Conservation (phyloP, 2,329 filamentous ascomycete species). For the Thielaviopsis euricoi region DNA sequence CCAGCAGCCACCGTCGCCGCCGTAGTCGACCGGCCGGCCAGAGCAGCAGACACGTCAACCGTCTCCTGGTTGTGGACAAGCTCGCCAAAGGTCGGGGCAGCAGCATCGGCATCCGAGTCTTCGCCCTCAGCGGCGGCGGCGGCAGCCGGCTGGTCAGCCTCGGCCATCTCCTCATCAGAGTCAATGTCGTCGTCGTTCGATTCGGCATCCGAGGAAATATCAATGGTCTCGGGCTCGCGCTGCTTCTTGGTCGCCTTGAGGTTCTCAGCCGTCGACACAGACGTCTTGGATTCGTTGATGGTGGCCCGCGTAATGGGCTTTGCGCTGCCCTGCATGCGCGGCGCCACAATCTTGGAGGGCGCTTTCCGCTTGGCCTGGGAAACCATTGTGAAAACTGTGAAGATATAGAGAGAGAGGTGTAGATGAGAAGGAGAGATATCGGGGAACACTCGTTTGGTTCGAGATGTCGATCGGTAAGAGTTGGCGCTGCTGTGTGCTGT, state of each 20-base stretch:
- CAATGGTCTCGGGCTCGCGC: slow-evolving; percentile 27
- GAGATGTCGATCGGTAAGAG: too few relatives aligned
- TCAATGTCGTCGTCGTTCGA: slow-evolving; percentile 32
- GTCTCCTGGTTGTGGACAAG: slow-evolving; percentile 57
- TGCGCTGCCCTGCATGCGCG: slow-evolving; percentile 35
- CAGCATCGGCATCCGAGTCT: slow-evolving; percentile 27
- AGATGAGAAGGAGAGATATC: background rate
- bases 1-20: slow-evolving; percentile 20
- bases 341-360: slow-evolving; percentile 38
- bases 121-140: slow-evolving; percentile 16
- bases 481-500: background rate
- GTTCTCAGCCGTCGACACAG: slow-evolving; percentile 29
- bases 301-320: slow-evolving; percentile 31
- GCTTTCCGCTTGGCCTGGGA: slow-evolving; percentile 39
- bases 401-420: background rate
- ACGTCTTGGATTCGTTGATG: slow-evolving; percentile 41
- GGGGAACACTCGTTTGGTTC: too few relatives aligned
- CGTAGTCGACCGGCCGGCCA: slow-evolving; percentile 20
- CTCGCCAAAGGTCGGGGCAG: slow-evolving; percentile 68
- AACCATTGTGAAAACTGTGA: slow-evolving; percentile 4
- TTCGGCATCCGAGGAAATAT: slow-evolving; percentile 39
- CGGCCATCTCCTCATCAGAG: slow-evolving; percentile 22
- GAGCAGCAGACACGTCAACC: slow-evolving; percentile 55
- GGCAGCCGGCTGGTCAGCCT: slow-evolving; percentile 15
- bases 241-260: slow-evolving; percentile 20